phyloP scores from a whole-genome alignment of 163 green algal species.

The Scenedesmus sp. region DNA sequence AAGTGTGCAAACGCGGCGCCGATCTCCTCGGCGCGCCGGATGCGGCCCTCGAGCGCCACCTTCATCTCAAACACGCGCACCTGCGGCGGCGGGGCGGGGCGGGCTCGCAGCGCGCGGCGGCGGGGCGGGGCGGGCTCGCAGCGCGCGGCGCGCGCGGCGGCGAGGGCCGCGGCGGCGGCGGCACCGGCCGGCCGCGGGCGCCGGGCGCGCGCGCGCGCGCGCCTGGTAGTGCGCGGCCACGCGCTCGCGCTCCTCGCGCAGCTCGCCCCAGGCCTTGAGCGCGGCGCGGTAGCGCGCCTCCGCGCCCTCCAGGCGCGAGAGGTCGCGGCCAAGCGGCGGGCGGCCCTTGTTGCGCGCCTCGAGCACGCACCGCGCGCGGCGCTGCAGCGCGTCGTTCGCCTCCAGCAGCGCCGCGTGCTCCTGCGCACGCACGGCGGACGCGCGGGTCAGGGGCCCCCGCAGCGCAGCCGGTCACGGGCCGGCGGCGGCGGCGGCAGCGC shows the following conservation, averaged over 20 bases:
- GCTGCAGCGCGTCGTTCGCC: constrained; percentile 63
- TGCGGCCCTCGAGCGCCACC: constrained; percentile 52
- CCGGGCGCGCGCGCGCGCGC: no score
- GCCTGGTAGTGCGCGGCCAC: constrained; percentile 60
- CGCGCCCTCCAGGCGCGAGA: constrained; percentile 62
- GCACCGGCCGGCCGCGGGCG: constrained; percentile 32
- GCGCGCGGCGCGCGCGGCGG: no score
- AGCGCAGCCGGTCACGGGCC: no score
- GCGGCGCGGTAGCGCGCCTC: constrained; percentile 59
- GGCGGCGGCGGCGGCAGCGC: no score
- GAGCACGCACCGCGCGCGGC: constrained; percentile 53
- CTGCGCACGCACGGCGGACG: constrained; percentile 9
- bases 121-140: no score
- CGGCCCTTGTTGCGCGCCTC: constrained; percentile 58
- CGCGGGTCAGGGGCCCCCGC: no score
- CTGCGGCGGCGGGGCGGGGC: background rate
- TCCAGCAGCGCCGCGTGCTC: constrained; percentile 52
- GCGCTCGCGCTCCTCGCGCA: constrained; percentile 59
- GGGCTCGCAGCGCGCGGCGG: background rate
- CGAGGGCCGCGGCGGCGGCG: background rate
- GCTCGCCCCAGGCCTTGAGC: constrained; percentile 67
- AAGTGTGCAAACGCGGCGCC: constrained; percentile 70
- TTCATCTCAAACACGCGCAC: constrained; percentile 44
- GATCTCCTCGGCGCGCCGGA: constrained; percentile 67
- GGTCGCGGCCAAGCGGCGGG: constrained; percentile 52